These are phyloP conservation scores for Afroboletus lepidellus DNA, from an alignment of 1,284 basidiomycete species.

Conservation along the genomic window DNA sequence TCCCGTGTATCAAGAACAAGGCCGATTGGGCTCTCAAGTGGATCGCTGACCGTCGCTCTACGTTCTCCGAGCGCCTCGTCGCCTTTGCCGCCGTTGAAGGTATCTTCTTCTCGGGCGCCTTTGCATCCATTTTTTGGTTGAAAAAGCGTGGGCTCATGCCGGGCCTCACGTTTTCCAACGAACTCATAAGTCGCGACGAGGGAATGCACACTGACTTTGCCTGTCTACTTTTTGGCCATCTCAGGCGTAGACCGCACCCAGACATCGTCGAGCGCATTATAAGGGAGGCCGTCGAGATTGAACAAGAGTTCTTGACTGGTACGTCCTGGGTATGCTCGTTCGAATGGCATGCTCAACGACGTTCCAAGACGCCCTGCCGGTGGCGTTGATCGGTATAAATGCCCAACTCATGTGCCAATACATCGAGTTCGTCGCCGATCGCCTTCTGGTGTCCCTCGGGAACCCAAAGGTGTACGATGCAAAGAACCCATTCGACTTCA, in stretches of 20 bases:
- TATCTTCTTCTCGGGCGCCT: constrained; percentile 96
- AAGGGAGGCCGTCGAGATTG: constrained; percentile 78
- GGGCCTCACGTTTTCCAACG: constrained; percentile 94
- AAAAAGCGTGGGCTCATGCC: constrained; percentile 99
- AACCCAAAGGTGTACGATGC: constrained; percentile 77
- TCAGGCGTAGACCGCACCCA: constrained; percentile 77
- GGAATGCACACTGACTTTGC: constrained; percentile 99
- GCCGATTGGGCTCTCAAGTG: constrained; percentile 92
- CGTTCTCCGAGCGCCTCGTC: constrained; percentile 90
- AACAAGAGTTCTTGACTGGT: constrained; percentile 82
- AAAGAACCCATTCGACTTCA: constrained; percentile 84
- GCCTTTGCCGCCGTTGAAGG: constrained; percentile 98
- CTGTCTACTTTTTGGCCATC: constrained; percentile 88
- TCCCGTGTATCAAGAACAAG: constrained; percentile 88
- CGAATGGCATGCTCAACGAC: neutral
- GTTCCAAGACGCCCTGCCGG: constrained; percentile 62
- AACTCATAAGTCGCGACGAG: constrained; percentile 96
- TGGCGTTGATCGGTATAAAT: constrained; percentile 83
- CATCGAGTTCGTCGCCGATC: constrained; percentile 96
- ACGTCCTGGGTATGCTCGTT: constrained; percentile 6
- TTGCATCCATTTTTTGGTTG: constrained; percentile 96
- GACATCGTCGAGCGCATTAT: constrained; percentile 75
- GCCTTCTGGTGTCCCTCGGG: constrained; percentile 82
- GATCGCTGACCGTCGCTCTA: constrained; percentile 82
- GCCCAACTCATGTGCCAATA: constrained; percentile 85